These are phyloP conservation scores for Hondaea fermentalgiana DNA, from an alignment of 108 stramenopile species.

Conservation along the genomic window DNA sequence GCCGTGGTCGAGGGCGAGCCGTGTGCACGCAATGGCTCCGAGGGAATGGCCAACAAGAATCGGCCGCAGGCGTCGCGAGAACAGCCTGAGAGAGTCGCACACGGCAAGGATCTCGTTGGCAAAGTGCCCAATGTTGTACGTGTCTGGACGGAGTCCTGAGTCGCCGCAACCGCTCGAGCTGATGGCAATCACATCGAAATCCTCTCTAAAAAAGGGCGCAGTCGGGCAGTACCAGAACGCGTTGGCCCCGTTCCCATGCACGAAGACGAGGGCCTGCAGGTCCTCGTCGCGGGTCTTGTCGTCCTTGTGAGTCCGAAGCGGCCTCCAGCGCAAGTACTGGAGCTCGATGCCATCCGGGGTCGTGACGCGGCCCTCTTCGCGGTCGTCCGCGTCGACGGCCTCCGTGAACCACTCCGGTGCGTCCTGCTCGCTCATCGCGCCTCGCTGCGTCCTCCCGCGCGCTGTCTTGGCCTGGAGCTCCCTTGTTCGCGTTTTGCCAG, in stretches of 20 bases:
- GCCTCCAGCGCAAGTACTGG: not conserved
- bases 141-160: not conserved
- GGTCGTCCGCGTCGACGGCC: not conserved
- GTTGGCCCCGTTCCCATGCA: slow-evolving; percentile 11
- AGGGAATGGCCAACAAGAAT: not conserved
- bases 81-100: not conserved
- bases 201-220: not conserved
- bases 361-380: not conserved
- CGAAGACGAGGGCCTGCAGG: not conserved
- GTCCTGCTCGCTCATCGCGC: not conserved
- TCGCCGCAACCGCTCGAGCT: not conserved
- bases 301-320: not conserved
- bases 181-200: not conserved
- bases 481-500: not conserved
- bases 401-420: not conserved
- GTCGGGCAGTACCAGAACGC: not conserved
- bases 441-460: not conserved
- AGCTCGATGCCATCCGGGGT: not conserved
- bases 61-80: not conserved
- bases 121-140: slow-evolving; percentile 9
- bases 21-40: not conserved
- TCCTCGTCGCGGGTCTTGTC: not conserved
- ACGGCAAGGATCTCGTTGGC: not conserved
- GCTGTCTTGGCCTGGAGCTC: not conserved
- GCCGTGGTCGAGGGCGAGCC: not conserved